Base-by-base conservation (phyloP, 805 yeast genomes). In the Metschnikowia lachancei region DNA sequence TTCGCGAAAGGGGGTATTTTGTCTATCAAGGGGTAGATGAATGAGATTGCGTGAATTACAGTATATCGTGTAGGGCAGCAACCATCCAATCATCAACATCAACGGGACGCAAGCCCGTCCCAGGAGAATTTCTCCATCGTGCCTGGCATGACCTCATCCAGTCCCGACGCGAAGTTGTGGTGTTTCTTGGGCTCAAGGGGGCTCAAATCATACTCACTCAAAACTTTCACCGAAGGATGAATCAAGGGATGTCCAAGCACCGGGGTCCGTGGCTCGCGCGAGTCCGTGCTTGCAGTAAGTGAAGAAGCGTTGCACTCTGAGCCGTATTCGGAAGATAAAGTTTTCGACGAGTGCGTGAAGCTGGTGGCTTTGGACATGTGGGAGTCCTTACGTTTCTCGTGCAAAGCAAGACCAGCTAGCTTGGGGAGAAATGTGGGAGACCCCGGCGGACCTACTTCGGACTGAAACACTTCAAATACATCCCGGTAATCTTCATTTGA, bases 121-220 rank as follows among this genome's bases (percentile, higher is more conserved):
- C 41, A 36, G 16, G 28, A 17, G 19, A 43, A 43, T 26, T 36
- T 37, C 6, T 20, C 11, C 29, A 12, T 14, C 14, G 36, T 9
- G 31, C 40, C 16, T 19, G 22, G n/a, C 38, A 29, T 8, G 4
- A 16, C 29, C 22, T 40, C 37, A 19, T 12, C 16, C 9, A 33
- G 11, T 12, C 26, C 19, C 18, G 40, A 4, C 22, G 47, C 32
- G 26, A 43, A 24, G 36, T 35, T 37, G 16, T 24, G 39, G 33
- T 47, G 55, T 49, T 50, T 47, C 26, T 38, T 47, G 22, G 53
- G 54, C 38, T 46, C 43, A 3, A 45, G 49, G 6, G 55, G 55
- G 17, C 51, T 49, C 33, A 46, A 39, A 29, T 49, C 54, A 29
- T n/a, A 22, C 19, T 34, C 48, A 22, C 30, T 30, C 37, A 33